Evolutionary conservation across 768 basidiomycete genomes (phyloP).

Genomic region (Hysterangium stoloniferum): DNA sequence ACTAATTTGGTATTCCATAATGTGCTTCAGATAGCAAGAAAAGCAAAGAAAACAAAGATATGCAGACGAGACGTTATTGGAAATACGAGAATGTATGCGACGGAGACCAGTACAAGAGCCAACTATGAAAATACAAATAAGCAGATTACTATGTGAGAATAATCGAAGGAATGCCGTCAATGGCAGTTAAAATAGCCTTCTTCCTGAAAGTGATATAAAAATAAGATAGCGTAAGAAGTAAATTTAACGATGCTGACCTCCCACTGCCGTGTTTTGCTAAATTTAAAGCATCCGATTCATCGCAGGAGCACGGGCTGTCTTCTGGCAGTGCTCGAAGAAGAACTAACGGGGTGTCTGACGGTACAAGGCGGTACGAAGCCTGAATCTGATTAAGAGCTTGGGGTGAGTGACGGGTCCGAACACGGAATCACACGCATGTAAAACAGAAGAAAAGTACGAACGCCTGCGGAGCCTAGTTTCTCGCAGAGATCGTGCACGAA

Average conservation of each 20-base stretch:
- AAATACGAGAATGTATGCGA: background rate
- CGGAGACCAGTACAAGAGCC: no score
- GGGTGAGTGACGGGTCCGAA: conserved; percentile 10
- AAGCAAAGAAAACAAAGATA: no score
- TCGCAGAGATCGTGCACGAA: conserved; percentile 60
- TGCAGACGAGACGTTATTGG: no score
- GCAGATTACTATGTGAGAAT: conserved; percentile 15
- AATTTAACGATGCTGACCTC: background rate
- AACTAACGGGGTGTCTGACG: conserved; percentile 52
- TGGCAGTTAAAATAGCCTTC: conserved; percentile 9
- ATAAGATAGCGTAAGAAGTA: background rate
- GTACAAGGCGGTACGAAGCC: conserved; percentile 55
- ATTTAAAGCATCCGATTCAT: background rate
- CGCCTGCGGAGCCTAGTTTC: conserved; percentile 52
- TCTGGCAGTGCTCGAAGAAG: conserved; percentile 48
- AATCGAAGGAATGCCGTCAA: conserved; percentile 16
- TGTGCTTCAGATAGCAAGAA: no score
- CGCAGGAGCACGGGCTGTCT: conserved; percentile 23
- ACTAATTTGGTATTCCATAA: no score
- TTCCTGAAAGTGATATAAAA: background rate
- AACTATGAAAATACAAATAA: no score
- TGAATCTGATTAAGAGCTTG: conserved; percentile 35
- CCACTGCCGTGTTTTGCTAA: conserved; percentile 4
- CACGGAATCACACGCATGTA: background rate
- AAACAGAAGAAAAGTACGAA: conserved; percentile 31